Base-by-base conservation (phyloP, 257 asterid species). In the Prunella vulgaris region DNA sequence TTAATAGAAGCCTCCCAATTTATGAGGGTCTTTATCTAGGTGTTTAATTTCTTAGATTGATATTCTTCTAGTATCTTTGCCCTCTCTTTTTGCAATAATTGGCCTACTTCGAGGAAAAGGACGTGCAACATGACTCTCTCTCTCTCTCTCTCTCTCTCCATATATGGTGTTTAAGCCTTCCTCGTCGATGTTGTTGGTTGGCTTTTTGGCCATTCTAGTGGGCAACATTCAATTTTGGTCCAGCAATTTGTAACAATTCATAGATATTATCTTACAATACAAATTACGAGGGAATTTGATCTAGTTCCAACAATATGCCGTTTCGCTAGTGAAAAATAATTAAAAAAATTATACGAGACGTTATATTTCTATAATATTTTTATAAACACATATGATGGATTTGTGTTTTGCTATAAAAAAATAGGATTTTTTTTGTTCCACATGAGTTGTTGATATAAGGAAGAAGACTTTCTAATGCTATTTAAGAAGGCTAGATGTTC, bases 91-190 rank as follows among this genome's bases (percentile, higher is more conserved):
- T 60, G 68, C 68, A 56, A 30, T 32, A 44, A 56, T 44, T 10
- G 61, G 24, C 37, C 51, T 70, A 35, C 74, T 74, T 51, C 60
- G 61, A 60, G 28, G 78, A 74, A 61, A 68, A 68, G 10, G 74
- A 74, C 79, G 30, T 59, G 52, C 72, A 54, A 64, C 75, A 59
- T 20, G 25, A 66, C 37, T 21, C 1, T 17, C 24, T 48, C 61
- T 42, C 52, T 44, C 25, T 33, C 32, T 9, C 48, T 32, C 46
- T 46, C 33, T 49, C 9, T 60, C 28, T 3, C 35, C 67, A 35
- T 60, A 59, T 57, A 25, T 58, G 35, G 64, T 8, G 38, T 27
- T 53, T 54, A 21, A 4, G 61, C 61, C 61, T 22, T 27, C 25
- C 58, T 51, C 56, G 24, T 51, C 58, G 12, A 13, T 51, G 13